A percentile compares a stretch with the other conserved stretches of the same genome.
Conservation (phyloP, 2,329 filamentous ascomycete genomes). For the Colletotrichum echinochloae region DNA sequence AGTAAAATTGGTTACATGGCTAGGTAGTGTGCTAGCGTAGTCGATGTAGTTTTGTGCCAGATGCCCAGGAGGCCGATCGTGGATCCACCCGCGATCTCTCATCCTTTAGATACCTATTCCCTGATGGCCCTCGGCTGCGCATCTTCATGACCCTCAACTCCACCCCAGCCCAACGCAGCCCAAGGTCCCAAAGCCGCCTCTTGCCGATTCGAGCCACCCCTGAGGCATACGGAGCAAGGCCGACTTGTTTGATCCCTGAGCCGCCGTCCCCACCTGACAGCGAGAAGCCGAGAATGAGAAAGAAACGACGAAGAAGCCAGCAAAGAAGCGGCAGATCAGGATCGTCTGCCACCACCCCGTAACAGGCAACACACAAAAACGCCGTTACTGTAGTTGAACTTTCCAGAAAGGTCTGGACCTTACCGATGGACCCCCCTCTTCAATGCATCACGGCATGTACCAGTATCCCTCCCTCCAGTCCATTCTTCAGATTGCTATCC, state of each 20-base stretch:
- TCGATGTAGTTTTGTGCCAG: too few relatives aligned
- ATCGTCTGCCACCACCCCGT: too few relatives aligned
- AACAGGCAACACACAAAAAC: too few relatives aligned
- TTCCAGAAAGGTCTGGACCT: constrained; percentile 30
- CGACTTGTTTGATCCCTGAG: not conserved
- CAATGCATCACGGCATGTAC: not conserved
- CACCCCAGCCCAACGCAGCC: constrained; percentile 31
- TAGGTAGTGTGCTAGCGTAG: not conserved
- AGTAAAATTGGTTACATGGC: constrained; percentile 9
- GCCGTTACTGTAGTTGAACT: not conserved
- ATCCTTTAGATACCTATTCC: not conserved
- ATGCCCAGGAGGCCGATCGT: constrained; percentile 19
- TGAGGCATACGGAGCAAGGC: constrained; percentile 16
- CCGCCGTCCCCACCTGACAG: not conserved
- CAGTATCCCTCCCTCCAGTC: not conserved
- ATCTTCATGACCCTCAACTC: constrained; percentile 4
- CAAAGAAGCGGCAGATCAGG: constrained; percentile 78
- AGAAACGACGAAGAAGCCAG: constrained; percentile 72
- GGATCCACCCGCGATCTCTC: constrained; percentile 6
- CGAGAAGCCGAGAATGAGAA: not conserved
- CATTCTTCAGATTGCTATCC: not conserved
- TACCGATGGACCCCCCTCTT: not conserved
- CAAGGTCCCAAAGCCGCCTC: constrained; percentile 39
- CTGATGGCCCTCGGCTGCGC: not conserved
- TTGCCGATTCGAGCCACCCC: constrained; percentile 32